These are phyloP conservation scores for Dryadomyces quercivorus DNA, from an alignment of 2,329 filamentous ascomycete species.

Conservation along the genomic window DNA sequence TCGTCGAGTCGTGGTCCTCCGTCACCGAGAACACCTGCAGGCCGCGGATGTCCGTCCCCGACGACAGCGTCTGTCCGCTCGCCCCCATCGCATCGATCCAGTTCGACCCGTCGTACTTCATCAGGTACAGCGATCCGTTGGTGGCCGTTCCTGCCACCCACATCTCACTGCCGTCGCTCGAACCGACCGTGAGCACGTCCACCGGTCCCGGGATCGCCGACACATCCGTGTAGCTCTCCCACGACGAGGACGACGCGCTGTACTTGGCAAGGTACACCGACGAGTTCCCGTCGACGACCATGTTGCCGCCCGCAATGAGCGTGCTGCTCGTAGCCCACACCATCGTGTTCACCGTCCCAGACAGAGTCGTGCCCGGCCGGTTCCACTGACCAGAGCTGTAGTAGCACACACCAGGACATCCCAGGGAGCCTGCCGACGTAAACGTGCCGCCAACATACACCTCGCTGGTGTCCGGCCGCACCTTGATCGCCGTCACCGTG, in stretches of 20 bases:
- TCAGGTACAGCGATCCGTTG: slow-evolving; percentile 61
- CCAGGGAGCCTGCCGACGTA: slow-evolving; percentile 66
- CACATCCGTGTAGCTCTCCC: slow-evolving; percentile 51
- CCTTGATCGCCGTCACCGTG: slow-evolving; percentile 64
- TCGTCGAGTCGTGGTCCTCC: slow-evolving; percentile 50
- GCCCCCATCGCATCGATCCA: slow-evolving; percentile 41
- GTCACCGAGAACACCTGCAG: slow-evolving; percentile 71
- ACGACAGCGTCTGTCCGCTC: slow-evolving; percentile 49
- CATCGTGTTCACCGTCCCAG: slow-evolving; percentile 60
- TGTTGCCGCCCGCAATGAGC: slow-evolving; percentile 65
- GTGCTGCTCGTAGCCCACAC: slow-evolving; percentile 63
- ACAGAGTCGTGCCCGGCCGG: slow-evolving; percentile 58
- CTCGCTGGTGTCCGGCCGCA: slow-evolving; percentile 56
- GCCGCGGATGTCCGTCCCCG: slow-evolving; percentile 58
- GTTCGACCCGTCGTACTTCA: slow-evolving; percentile 64
- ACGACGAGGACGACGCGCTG: slow-evolving; percentile 53
- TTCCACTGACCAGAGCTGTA: slow-evolving; percentile 74
- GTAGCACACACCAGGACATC: slow-evolving; percentile 70
- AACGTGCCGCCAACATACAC: slow-evolving; percentile 85
- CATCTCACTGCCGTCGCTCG: slow-evolving; percentile 55
- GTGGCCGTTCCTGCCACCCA: slow-evolving; percentile 66
- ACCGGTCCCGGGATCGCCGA: slow-evolving; percentile 66
- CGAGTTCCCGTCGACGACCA: slow-evolving; percentile 53
- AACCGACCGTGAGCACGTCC: slow-evolving; percentile 62
- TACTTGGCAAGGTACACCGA: slow-evolving; percentile 59